A percentile compares a stretch with the other conserved stretches of the same genome.
Conservation (phyloP, 2,329 filamentous ascomycete species). For the Sodiomyces alkalinus region DNA sequence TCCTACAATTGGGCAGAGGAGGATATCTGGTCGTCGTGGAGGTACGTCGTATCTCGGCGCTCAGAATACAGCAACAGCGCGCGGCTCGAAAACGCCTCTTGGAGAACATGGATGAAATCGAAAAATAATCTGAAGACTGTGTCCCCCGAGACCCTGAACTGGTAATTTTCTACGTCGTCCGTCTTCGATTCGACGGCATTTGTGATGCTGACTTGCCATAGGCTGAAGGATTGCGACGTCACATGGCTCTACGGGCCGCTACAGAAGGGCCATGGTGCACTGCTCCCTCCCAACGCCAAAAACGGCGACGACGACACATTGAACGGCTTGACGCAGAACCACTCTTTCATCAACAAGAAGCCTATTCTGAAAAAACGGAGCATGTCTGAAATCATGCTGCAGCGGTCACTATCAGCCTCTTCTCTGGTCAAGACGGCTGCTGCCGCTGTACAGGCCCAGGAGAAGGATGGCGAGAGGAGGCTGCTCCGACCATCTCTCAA, state of each 20-base stretch:
- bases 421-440: conserved; percentile 83
- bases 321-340: conserved; percentile 33
- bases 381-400: conserved; percentile 90
- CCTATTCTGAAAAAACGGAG: conserved; percentile 93
- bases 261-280: conserved; percentile 51
- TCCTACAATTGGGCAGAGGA: conserved; percentile 90
- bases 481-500: conserved; percentile 39
- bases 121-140: conserved; percentile 80
- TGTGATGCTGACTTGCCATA: conserved; percentile 23
- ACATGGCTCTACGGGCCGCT: conserved; percentile 95
- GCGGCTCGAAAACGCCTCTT: conserved; percentile 86
- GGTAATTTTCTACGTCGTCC: conserved; percentile 58
- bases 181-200: no score
- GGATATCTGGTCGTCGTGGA: conserved; percentile 96
- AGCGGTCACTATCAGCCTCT: conserved; percentile 73
- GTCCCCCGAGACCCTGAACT: conserved; percentile 83
- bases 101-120: conserved; percentile 91
- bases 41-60: conserved; percentile 71
- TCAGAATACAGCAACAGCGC: conserved; percentile 68
- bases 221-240: conserved; percentile 93
- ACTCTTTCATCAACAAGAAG: conserved; percentile 62
- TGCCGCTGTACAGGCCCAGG: conserved; percentile 71
- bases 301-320: conserved; percentile 28
- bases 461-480: conserved; percentile 37
- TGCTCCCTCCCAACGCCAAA: no score